Conservation (phyloP, 257 asterid genomes). For the Henckelia pumila region DNA sequence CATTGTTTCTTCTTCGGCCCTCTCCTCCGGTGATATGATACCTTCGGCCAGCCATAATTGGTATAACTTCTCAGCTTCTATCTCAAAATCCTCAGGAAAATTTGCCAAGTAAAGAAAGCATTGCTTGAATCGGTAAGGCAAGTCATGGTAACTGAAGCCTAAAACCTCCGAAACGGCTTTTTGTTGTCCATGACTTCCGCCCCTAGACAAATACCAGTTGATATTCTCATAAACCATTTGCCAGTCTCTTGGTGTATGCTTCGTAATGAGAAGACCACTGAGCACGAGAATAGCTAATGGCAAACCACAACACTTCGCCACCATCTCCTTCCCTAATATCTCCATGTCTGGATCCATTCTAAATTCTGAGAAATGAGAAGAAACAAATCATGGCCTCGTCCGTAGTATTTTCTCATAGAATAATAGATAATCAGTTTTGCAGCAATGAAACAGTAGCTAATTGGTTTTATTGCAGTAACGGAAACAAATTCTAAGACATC, state of each 20-base stretch:
- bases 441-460: no score
- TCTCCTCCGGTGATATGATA: constrained; percentile 29
- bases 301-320: constrained; percentile 33
- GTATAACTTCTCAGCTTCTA: constrained; percentile 42
- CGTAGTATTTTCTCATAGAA: neutral
- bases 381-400: neutral
- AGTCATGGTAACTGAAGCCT: constrained; percentile 36
- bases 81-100: constrained; percentile 40
- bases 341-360: constrained; percentile 28
- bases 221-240: constrained; percentile 30
- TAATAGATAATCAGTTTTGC: no score
- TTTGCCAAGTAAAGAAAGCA: constrained; percentile 39
- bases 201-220: constrained; percentile 32
- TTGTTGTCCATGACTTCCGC: constrained; percentile 31
- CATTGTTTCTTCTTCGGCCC: constrained; percentile 39
- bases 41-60: constrained; percentile 43
- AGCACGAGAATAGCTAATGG: constrained; percentile 39
- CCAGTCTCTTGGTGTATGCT: constrained; percentile 31
- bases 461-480: no score
- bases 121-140: constrained; percentile 37
- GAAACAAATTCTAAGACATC: neutral
- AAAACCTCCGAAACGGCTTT: constrained; percentile 30
- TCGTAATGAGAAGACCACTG: constrained; percentile 32
- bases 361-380: constrained; percentile 18
- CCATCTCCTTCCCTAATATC: constrained; percentile 38